Conservation (phyloP, 441 rosid genomes). For the Cnidoscolus chayamansa region DNA sequence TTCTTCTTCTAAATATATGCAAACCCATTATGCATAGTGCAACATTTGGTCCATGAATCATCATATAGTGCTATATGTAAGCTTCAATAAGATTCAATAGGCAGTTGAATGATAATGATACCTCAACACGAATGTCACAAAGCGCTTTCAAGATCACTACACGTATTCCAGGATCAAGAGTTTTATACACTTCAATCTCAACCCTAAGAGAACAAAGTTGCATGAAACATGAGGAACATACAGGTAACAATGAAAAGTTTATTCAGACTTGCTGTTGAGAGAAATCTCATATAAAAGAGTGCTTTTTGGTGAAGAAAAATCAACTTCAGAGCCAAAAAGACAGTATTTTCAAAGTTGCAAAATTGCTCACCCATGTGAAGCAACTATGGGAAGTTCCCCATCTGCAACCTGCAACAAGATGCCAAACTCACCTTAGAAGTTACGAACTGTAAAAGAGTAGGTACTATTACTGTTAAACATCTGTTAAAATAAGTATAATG, state of each 20-base stretch:
- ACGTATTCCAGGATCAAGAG: conserved; percentile 91
- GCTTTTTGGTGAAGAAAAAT: too few species aligned
- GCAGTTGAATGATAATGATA: conserved; percentile 23
- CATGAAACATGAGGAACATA: conserved; percentile 28
- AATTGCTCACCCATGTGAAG: conserved; percentile 87
- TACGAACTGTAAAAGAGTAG: conserved; percentile 1
- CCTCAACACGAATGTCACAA: conserved; percentile 99
- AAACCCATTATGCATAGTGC: conserved; percentile 4
- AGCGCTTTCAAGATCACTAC: conserved; percentile 94
- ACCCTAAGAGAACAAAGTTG: conserved; percentile 43
- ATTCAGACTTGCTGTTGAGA: too few species aligned
- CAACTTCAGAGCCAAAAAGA: too few species aligned
- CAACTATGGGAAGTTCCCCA: conserved; percentile 93
- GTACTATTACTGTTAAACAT: conserved; percentile 17
- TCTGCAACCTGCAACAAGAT: conserved; percentile 76
- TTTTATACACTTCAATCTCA: conserved; percentile 74
- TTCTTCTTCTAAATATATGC: conserved; percentile 1
- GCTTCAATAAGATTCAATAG: conserved; percentile 1
- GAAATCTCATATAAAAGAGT: too few species aligned
- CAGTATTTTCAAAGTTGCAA: conserved; percentile 21
- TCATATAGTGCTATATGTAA: not conserved
- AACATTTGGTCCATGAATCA: not conserved
- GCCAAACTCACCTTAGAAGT: conserved; percentile 27
- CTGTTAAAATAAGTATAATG: conserved; percentile 29
- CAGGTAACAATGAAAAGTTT: conserved; percentile 12